Base-by-base conservation (phyloP, 148 eudicot genomes). In the Oxyria digyna region DNA sequence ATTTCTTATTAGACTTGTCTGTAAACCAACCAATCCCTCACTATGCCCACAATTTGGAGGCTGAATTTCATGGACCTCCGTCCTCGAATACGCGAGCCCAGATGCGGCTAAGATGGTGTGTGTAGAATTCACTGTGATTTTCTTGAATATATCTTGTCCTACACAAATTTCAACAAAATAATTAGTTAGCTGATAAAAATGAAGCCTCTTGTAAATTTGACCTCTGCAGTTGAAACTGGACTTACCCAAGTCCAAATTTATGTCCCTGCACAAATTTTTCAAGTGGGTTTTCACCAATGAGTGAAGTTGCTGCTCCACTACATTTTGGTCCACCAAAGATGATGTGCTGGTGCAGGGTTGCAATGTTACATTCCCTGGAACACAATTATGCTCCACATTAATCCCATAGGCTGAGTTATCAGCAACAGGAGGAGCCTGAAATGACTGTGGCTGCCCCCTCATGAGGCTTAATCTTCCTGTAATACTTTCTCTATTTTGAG, bases 91-190 rank as follows among this genome's bases (percentile, higher is more conserved):
- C 72, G 81, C 83, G 32, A 80, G 72, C 41, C 89, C 85, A 63
- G 68, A 77, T 41, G 89, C 79, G 18, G 84, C 92, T 83, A 85
- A 76, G 73, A 87, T 63, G 49, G 85, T 76, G 78, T 78, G 80
- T 79, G 76, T 73, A 71, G 82, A 54, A 54, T 31, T 10, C 0
- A 54, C 13, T 54, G 31, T 2, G 31, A 54, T 54, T 24, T 54
- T 29, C 62, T 54, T 54, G 31, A 54, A 79, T 75, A 79, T 69
- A 72, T 72, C 52, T 68, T 85, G 59, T 26, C 85, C 93, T 87
- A 83, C 78, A 77, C 12, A 63, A 15, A 38, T 15, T 31, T 27
- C 14, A 59, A 27, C 6, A 6, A 38, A 59, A 27, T 29, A 27
- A 29, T 29, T 59, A 31, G 65, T 31, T 29, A 29, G 35, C 9